These are phyloP conservation scores for Botrytis sinoallii DNA, from an alignment of 2,329 filamentous ascomycete species.

Conservation along the genomic window DNA sequence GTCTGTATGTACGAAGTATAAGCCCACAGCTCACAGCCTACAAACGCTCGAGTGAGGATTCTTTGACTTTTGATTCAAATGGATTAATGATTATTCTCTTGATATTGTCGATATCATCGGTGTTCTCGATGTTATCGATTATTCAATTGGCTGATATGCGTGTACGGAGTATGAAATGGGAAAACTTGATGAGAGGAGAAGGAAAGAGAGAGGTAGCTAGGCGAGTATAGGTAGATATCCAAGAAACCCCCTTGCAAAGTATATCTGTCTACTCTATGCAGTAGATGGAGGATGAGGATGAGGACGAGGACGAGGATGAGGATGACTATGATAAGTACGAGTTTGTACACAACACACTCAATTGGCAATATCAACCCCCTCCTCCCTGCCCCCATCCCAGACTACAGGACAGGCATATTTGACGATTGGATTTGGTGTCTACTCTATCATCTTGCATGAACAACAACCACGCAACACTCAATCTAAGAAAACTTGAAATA, in stretches of 20 bases:
- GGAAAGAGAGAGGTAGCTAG: neutral
- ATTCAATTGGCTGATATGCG: neutral
- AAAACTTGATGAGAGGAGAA: neutral
- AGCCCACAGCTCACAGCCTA: neutral
- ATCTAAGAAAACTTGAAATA: neutral
- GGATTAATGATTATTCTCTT: neutral
- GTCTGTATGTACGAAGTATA: conserved; percentile 8
- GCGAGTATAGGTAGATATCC: neutral
- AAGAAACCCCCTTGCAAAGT: neutral
- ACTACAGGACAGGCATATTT: neutral
- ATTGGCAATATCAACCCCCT: neutral
- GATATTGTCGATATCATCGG: neutral
- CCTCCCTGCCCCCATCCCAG: neutral
- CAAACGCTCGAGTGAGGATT: conserved; percentile 4
- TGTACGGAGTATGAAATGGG: neutral
- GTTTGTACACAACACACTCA: neutral
- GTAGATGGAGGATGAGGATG: neutral
- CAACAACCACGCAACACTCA: neutral
- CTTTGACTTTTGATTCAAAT: conserved; percentile 5
- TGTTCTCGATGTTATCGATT: neutral
- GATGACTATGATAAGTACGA: neutral
- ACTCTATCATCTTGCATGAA: conserved; percentile 7
- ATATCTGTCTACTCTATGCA: neutral
- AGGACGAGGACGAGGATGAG: too few relatives aligned
- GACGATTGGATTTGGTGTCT: neutral